phyloP scores from a whole-genome alignment of 768 basidiomycete species.

The Dioszegia hungarica region DNA sequence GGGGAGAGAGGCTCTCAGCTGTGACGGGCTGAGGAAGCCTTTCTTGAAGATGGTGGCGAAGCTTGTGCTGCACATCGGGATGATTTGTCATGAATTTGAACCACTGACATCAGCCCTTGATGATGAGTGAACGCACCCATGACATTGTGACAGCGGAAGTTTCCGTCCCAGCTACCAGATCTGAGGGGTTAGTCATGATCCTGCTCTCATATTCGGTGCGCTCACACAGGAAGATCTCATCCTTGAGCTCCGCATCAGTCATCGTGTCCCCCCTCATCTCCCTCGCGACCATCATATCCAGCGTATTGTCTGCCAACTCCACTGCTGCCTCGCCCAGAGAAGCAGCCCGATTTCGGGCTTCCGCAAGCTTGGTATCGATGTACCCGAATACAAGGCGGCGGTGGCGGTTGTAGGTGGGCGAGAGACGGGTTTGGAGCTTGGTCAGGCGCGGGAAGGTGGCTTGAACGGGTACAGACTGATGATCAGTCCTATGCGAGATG shows the following conservation, averaged over 20 bases:
- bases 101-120: slow-evolving; percentile 15
- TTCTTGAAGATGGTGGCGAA: slow-evolving; percentile 17
- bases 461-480: neutral
- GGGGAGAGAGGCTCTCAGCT: slow-evolving; percentile 23
- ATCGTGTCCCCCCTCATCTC: slow-evolving; percentile 27
- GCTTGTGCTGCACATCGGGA: slow-evolving; percentile 28
- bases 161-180: slow-evolving; percentile 36
- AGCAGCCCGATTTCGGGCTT: slow-evolving; percentile 16
- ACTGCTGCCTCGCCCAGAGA: slow-evolving; percentile 18
- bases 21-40: slow-evolving; percentile 16
- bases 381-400: slow-evolving; percentile 15
- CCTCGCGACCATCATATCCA: slow-evolving; percentile 36
- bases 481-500: neutral
- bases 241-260: slow-evolving; percentile 29
- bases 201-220: neutral
- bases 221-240: slow-evolving; percentile 38
- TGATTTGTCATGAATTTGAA: slow-evolving; percentile 35
- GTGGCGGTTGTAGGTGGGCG: slow-evolving; percentile 15
- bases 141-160: slow-evolving; percentile 28
- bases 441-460: neutral
- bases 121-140: slow-evolving; percentile 21
- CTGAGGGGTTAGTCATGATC: slow-evolving; percentile 2
- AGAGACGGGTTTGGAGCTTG: neutral
- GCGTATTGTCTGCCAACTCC: slow-evolving; percentile 38
- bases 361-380: slow-evolving; percentile 14